Evolutionary conservation across 2,329 filamentous ascomycete genomes (phyloP), one percentile per base, ranked within the genome.

Genomic region (Hortaea werneckii): DNA sequence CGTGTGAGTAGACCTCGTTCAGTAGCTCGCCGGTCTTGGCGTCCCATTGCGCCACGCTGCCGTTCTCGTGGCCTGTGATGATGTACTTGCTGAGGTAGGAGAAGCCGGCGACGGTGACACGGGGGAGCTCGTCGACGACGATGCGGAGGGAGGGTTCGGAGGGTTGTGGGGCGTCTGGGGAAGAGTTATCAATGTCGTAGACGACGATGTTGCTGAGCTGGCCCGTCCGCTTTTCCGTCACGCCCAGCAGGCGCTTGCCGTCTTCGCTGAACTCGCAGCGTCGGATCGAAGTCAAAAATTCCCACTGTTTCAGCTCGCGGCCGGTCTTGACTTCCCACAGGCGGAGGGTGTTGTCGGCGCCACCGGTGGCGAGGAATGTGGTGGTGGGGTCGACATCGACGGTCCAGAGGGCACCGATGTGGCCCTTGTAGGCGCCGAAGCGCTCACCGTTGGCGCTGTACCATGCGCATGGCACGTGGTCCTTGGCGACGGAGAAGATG

Each of bases 221-320:
- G 57, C 92, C 92, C 80, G 94, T 95, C 62, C 92, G 87, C 84
- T 95, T 95, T 76, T 98, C 92, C 44, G 92, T 98, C 53, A 98
- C 89, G 53, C 87, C 90, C 55, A 98, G 75, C 60, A 98, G 76
- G 72, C 86, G 80, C 63, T 79, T 84, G 62, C 90, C 92, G 69
- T 98, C 92, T 62, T 94, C 85, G 65, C 82, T 89, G 76, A 98
- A 98, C 72, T 95, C 90, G 67, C 95, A 89, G 61, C 92, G 82
- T 81, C 98, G 96, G 69, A 98, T 87, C 54, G 89, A 88, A 39
- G 92, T 96, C 50, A 85, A 82, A 72, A 95, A 95, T 58, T 98
- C 89, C 92, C 92, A 98, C 47, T 85, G 86, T 82, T 96, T 95
- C 63, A 98, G 78, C 66, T 86, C 83, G 66, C 86, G 87, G 65